Base-by-base conservation (phyloP, 192 early-diverging fungal genomes). In the Pilobolus umbonatus region DNA sequence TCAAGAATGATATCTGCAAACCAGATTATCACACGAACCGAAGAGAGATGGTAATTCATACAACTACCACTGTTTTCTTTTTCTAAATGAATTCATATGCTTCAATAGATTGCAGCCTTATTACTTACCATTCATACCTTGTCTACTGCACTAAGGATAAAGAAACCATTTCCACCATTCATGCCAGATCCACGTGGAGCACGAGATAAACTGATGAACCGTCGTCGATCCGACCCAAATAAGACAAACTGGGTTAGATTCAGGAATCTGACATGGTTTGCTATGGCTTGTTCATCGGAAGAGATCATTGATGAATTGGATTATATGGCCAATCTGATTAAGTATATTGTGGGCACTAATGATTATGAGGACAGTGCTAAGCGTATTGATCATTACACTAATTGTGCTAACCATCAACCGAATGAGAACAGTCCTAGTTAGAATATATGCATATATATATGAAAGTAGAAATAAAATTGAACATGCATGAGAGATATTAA, bases 111-210 rank as follows among this genome's bases (percentile, higher is more conserved):
- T 42, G 75, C 82, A 5, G 67, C 82, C 35, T 73, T 89, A 2
- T 36, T 86, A 1, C 76, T 92, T 17, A 78, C 82, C 39, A 86
- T 90, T 67, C 84, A 87, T 56, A 83, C 88, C 25, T 50, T 92
- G 57, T 79, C 88, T 0, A 80, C 84, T 8, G 84, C 90, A 2
- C 67, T 88, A 15, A 76, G 82, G 0, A 82, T 87, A 44, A 89
- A 89, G 56, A 75, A 77, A 4, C 87, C 90, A 25, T 64, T 92
- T 48, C 90, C 90, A 0, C 76, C 83, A 0, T 83, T 79, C 42
- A 72, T 90, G 34, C 90, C 90, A 1, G 83, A 85, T 0, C 66
- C 73, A 17, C 60, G 73, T 29, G 55, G 70, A 40, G 73, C 78
- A 1, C 57, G 78, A 4, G 63, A 59, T 9, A 68, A 74, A 6